These are phyloP conservation scores for Podospora pseudoanserina DNA, from an alignment of 495 filamentous ascomycete species.

Conservation along the genomic window DNA sequence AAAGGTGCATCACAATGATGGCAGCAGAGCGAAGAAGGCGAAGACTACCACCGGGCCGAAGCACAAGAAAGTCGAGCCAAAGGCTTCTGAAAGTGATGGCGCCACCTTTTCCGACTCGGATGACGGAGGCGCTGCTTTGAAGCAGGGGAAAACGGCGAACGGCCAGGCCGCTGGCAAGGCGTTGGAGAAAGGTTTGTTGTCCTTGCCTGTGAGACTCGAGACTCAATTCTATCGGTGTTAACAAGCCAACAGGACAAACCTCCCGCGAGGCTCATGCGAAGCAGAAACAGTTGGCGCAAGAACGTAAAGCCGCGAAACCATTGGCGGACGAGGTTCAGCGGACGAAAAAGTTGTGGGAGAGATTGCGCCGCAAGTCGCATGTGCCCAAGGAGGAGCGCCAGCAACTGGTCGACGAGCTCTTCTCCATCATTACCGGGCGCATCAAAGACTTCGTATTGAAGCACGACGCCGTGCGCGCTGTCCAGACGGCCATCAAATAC, in stretches of 20 bases:
- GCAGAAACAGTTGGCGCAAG: constrained; percentile 80
- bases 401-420: constrained; percentile 80
- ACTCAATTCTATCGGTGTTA: not conserved
- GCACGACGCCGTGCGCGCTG: constrained; percentile 90
- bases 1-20: constrained; percentile 35
- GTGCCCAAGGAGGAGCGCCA: constrained; percentile 82
- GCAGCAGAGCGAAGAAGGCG: constrained; percentile 42
- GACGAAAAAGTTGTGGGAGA: constrained; percentile 96
- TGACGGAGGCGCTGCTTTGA: constrained; percentile 32
- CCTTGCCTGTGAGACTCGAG: not conserved
- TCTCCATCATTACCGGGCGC: constrained; percentile 80
- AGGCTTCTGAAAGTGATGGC: constrained; percentile 35
- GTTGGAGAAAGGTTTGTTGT: constrained; percentile 33
- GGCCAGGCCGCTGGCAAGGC: constrained; percentile 23
- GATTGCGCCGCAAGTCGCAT: constrained; percentile 84
- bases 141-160: constrained; percentile 24
- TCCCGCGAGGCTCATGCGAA: constrained; percentile 88
- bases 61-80: constrained; percentile 27
- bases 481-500: constrained; percentile 97
- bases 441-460: constrained; percentile 97
- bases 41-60: constrained; percentile 38
- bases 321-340: constrained; percentile 83
- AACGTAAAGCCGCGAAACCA: constrained; percentile 89
- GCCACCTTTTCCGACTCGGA: constrained; percentile 37
- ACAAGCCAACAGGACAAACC: constrained; percentile 16